Percentiles rank a stretch among this genome's conserved stretches.
phyloP scores from a whole-genome alignment of 345 rosid species.

The Sapria himalayana region DNA sequence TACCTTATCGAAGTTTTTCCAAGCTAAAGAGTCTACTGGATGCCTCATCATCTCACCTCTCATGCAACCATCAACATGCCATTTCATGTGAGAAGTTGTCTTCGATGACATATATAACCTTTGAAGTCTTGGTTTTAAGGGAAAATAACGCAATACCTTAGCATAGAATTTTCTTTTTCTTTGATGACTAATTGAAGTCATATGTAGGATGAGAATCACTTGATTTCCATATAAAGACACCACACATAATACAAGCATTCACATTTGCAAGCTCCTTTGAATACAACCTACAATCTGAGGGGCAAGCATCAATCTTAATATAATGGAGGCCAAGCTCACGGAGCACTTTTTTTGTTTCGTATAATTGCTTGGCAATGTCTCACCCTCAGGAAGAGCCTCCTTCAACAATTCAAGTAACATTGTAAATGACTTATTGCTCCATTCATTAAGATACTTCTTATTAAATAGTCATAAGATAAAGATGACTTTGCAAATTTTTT shows the following conservation, averaged over 20 bases:
- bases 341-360: background rate
- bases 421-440: background rate
- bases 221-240: background rate
- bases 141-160: background rate
- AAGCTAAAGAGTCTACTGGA: background rate
- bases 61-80: background rate
- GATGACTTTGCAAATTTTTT: background rate
- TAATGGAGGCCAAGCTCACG: background rate
- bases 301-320: conserved; percentile 7
- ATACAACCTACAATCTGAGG: background rate
- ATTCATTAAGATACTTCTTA: background rate
- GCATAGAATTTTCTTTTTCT: background rate
- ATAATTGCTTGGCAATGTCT: background rate
- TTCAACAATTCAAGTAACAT: background rate
- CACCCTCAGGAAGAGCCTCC: background rate
- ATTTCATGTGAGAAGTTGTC: background rate
- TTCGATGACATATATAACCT: background rate
- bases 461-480: background rate
- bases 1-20: conserved; percentile 1
- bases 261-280: too few relatives aligned
- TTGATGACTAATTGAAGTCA: background rate
- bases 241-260: background rate
- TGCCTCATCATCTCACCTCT: conserved; percentile 1
- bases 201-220: background rate
- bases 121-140: background rate